A percentile compares a stretch with the other conserved stretches of the same genome.
Evolutionary conservation across 169 alveolate species (phyloP).

Genomic region (Eimeria falciformis): DNA sequence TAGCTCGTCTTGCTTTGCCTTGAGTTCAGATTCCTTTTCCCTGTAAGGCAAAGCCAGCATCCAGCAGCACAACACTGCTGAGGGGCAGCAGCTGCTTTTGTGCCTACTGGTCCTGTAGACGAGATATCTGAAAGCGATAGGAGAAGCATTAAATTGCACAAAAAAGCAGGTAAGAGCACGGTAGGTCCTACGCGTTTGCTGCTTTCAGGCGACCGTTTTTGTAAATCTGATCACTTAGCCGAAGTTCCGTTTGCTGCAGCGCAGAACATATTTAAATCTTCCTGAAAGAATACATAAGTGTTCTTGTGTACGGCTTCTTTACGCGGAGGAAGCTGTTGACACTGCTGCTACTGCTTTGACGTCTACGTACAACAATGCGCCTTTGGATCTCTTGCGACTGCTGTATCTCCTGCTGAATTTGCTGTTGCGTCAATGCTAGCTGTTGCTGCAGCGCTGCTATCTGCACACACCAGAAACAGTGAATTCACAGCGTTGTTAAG

Average conservation of each 20-base stretch:
- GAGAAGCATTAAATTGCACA: no score
- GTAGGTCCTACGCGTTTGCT: slow-evolving; percentile 57
- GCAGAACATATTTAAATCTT: neutral
- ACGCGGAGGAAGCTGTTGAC: neutral
- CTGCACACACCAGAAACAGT: neutral
- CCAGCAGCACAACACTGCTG: no score
- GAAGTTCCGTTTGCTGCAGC: slow-evolving; percentile 72
- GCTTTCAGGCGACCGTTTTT: slow-evolving; percentile 75
- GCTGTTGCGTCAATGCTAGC: slow-evolving; percentile 56
- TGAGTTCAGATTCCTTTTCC: slow-evolving; percentile 75
- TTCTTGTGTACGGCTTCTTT: neutral
- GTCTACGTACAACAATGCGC: slow-evolving; percentile 44
- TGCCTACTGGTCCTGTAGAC: no score
- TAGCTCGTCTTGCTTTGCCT: slow-evolving; percentile 56
- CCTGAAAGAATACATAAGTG: neutral
- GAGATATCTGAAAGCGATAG: no score
- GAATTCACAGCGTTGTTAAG: no score
- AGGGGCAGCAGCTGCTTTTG: no score
- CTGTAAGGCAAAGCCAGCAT: neutral
- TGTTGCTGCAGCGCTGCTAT: slow-evolving; percentile 65
- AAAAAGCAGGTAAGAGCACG: neutral
- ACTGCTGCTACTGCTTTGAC: neutral
- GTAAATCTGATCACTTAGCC: slow-evolving; percentile 69
- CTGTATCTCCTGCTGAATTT: slow-evolving; percentile 64
- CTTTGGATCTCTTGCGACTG: slow-evolving; percentile 60